Evolutionary conservation across 371 early-diverging fungal species (phyloP).

Genomic region (Syncephalis plumigaleata): DNA sequence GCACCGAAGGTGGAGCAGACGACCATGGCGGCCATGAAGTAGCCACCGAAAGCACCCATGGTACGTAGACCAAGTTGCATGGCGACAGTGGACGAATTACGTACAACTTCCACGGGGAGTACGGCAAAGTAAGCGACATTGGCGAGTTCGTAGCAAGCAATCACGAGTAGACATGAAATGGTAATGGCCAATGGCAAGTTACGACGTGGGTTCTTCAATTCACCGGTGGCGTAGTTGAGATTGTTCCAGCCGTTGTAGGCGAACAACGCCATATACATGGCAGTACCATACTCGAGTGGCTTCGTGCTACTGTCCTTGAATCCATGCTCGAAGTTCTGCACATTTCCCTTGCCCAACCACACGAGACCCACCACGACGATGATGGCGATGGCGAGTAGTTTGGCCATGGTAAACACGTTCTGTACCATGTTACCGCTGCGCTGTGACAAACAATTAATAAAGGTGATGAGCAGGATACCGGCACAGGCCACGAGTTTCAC

Average conservation of each 20-base stretch:
- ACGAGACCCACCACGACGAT: constrained; percentile 8
- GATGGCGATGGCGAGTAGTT: constrained; percentile 7
- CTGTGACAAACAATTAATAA: not conserved
- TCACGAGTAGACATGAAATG: constrained; percentile 33
- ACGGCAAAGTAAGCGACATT: constrained; percentile 79
- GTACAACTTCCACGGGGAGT: constrained; percentile 43
- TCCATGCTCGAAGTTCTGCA: constrained; percentile 1
- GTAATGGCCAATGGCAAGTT: constrained; percentile 47
- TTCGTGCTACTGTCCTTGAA: constrained; percentile 37
- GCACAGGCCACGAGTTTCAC: too few species aligned
- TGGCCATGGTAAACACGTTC: constrained; percentile 5
- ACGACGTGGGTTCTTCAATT: constrained; percentile 68
- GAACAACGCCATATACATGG: constrained; percentile 78
- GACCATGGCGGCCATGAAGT: constrained; percentile 15
- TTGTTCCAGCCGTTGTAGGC: constrained; percentile 89
- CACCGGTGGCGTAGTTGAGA: constrained; percentile 77
- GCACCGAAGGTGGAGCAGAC: constrained; percentile 14
- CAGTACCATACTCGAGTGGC: constrained; percentile 50
- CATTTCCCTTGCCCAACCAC: constrained; percentile 2
- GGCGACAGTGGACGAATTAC: constrained; percentile 28
- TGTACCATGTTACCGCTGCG: constrained; percentile 1
- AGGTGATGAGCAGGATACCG: too few species aligned
- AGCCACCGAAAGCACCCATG: constrained; percentile 12
- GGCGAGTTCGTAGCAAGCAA: constrained; percentile 42
- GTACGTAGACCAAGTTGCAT: constrained; percentile 14